phyloP scores from a whole-genome alignment of 208 protist genomes.

The Trypanosoma theileri region DNA sequence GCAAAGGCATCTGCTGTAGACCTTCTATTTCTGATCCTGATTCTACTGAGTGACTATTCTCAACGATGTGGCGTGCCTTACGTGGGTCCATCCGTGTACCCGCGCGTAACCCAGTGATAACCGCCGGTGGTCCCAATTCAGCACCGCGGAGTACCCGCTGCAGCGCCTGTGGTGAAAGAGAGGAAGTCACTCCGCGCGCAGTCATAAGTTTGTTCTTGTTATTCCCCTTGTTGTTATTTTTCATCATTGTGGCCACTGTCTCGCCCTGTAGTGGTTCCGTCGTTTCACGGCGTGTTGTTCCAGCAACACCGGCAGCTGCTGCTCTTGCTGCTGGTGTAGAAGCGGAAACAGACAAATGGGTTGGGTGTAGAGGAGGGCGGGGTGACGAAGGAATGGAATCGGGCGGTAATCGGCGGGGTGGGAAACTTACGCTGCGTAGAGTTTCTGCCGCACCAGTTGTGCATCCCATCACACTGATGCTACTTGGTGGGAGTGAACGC shows the following conservation, averaged over 20 bases:
- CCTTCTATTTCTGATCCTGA: too few species aligned
- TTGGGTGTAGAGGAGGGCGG: neutral
- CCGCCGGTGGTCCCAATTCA: constrained; percentile 38
- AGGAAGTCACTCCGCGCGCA: too few species aligned
- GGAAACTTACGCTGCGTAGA: constrained; percentile 6
- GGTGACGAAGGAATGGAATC: neutral
- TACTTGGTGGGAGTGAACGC: constrained; percentile 19
- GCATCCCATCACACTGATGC: constrained; percentile 20
- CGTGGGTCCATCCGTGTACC: constrained; percentile 74
- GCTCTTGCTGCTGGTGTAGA: too few species aligned
- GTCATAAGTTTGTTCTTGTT: neutral
- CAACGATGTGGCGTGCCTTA: constrained; percentile 36
- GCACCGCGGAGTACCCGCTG: constrained; percentile 13
- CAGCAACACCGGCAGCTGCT: too few species aligned
- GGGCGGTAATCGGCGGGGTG: neutral
- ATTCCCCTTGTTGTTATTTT: neutral
- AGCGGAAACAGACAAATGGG: too few species aligned
- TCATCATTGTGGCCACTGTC: too few species aligned
- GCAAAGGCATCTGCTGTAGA: neutral
- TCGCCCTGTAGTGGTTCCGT: too few species aligned
- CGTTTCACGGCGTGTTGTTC: too few species aligned
- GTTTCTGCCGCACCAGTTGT: constrained; percentile 21
- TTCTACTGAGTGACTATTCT: constrained; percentile 12
- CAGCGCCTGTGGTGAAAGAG: constrained; percentile 9
- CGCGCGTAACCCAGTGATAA: constrained; percentile 53